A percentile compares a stretch with the other conserved stretches of the same genome.
Evolutionary conservation across 495 filamentous ascomycete genomes (phyloP).

Genomic region (Xylaria cubensis): DNA sequence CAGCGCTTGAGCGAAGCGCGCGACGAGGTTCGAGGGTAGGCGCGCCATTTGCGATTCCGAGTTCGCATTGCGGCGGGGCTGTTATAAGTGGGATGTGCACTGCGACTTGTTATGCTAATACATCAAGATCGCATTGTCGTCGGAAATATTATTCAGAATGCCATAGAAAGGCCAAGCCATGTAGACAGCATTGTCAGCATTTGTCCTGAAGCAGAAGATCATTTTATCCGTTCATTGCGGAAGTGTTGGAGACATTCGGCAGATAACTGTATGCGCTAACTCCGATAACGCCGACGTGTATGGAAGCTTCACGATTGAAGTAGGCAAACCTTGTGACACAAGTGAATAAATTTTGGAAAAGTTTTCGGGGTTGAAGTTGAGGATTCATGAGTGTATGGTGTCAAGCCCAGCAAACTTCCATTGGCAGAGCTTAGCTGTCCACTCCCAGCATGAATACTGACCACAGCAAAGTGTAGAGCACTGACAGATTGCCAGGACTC

Average conservation of each 20-base stretch:
- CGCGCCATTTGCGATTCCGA: constrained; percentile 33
- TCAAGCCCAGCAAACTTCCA: background rate
- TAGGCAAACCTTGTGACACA: background rate
- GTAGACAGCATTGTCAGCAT: background rate
- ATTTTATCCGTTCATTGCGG: background rate
- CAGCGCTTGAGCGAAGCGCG: constrained; percentile 58
- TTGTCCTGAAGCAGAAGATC: background rate
- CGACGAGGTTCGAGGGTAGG: constrained; percentile 37
- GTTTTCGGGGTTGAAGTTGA: background rate
- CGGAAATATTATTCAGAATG: background rate
- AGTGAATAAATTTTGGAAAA: background rate
- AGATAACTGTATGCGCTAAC: background rate
- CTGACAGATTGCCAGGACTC: background rate
- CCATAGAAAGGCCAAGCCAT: background rate
- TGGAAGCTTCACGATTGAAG: background rate
- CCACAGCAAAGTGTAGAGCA: background rate
- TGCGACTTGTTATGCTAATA: background rate
- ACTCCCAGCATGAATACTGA: background rate
- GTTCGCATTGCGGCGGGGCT: constrained; percentile 16
- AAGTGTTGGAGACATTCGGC: background rate
- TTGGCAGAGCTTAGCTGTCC: background rate
- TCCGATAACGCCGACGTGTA: constrained; percentile 20
- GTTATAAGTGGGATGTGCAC: background rate
- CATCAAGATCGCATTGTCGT: constrained; percentile 1
- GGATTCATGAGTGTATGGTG: background rate